phyloP scores from a whole-genome alignment of 805 yeast species.

The Jamesozyma jinghongensis region DNA sequence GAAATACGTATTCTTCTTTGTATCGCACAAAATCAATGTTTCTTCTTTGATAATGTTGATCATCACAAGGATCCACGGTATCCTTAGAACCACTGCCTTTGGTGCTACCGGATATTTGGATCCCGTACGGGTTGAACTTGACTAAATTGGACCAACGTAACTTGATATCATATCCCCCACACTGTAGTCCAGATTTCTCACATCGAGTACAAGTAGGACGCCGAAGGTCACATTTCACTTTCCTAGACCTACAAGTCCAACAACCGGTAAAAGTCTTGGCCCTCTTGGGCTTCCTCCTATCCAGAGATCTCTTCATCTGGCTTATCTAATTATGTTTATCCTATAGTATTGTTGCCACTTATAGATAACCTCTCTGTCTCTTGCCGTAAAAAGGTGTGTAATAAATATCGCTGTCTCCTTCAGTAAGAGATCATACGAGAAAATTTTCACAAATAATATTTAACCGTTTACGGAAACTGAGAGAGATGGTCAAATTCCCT shows the following conservation, averaged over 20 bases:
- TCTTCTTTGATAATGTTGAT: slow-evolving; percentile 58
- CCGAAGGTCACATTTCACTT: slow-evolving; percentile 69
- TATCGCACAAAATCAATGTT: slow-evolving; percentile 67
- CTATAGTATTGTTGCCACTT: no score
- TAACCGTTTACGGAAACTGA: background rate
- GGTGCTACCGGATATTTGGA: slow-evolving; percentile 8
- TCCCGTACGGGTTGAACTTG: slow-evolving; percentile 40
- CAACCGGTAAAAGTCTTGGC: slow-evolving; percentile 81
- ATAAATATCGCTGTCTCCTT: slow-evolving; percentile 3
- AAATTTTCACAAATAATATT: background rate
- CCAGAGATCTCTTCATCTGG: background rate
- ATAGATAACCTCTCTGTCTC: slow-evolving; percentile 1
- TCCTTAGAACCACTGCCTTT: background rate
- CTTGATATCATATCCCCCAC: slow-evolving; percentile 79
- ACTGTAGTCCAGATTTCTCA: slow-evolving; percentile 50
- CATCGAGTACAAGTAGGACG: slow-evolving; percentile 70
- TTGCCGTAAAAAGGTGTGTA: background rate
- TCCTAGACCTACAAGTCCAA: slow-evolving; percentile 74
- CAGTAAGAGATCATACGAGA: background rate
- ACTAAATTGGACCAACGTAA: slow-evolving; percentile 63
- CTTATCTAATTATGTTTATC: no score
- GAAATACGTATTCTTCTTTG: slow-evolving; percentile 64
- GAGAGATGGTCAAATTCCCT: no score
- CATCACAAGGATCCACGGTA: slow-evolving; percentile 16
- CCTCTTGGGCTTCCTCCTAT: slow-evolving; percentile 22